Conservation (phyloP, 2,329 filamentous ascomycete species). For the Dendrostoma leiphaemia region DNA sequence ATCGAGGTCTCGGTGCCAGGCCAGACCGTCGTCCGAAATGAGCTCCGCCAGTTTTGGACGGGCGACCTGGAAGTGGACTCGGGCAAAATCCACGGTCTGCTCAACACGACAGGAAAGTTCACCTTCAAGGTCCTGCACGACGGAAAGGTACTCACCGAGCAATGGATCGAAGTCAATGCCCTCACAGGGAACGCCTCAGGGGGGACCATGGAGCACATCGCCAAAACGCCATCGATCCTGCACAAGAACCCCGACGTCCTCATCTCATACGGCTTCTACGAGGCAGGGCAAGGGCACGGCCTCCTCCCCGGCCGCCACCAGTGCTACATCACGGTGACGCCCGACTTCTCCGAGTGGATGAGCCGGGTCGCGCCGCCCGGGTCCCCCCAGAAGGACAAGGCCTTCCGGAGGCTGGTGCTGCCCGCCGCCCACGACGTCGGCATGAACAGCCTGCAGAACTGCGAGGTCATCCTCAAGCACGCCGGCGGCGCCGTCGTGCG, state of each 20-base stretch:
- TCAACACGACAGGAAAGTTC: conserved; percentile 44
- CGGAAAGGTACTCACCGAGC: conserved; percentile 37
- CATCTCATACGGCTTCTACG: conserved; percentile 47
- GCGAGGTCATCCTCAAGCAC: conserved; percentile 36
- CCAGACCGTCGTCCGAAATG: conserved; percentile 29
- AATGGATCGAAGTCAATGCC: conserved; percentile 45
- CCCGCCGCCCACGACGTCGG: conserved; percentile 47
- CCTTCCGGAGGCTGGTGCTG: conserved; percentile 42
- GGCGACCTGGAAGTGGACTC: conserved; percentile 45
- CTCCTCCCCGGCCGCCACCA: conserved; percentile 42
- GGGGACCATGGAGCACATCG: conserved; percentile 36
- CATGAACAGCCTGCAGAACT: conserved; percentile 49
- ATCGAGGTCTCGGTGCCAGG: conserved; percentile 45
- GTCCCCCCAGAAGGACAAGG: conserved; percentile 35
- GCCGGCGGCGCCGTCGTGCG: conserved; percentile 30
- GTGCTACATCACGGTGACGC: conserved; percentile 43
- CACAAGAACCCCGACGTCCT: conserved; percentile 34
- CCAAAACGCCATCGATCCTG: conserved; percentile 30
- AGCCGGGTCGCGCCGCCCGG: conserved; percentile 36
- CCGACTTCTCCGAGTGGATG: conserved; percentile 43
- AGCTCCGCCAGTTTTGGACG: conserved; percentile 33
- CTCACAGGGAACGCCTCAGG: conserved; percentile 40
- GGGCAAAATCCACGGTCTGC: conserved; percentile 35
- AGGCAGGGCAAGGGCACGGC: conserved; percentile 41
- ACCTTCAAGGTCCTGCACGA: conserved; percentile 38